These are phyloP conservation scores for Penicillium corylophilum DNA, from an alignment of 2,329 filamentous ascomycete species.

Conservation along the genomic window DNA sequence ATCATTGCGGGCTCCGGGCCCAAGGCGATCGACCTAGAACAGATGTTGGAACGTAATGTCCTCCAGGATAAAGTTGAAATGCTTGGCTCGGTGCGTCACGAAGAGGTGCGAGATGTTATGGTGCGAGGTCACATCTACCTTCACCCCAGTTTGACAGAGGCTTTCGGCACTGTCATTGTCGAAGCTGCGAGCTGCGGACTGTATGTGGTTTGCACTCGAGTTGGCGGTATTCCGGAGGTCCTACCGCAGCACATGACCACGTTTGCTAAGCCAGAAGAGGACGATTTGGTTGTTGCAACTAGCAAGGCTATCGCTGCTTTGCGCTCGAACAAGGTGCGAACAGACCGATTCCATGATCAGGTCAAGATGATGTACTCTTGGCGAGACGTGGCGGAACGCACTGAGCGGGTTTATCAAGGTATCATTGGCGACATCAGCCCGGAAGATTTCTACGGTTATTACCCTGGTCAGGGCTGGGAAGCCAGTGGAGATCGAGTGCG, in stretches of 20 bases:
- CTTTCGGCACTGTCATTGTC: constrained; percentile 96
- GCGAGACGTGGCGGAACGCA: constrained; percentile 91
- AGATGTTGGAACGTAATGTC: constrained; percentile 95
- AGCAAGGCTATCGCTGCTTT: constrained; percentile 84
- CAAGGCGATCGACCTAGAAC: constrained; percentile 95
- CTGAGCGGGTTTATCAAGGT: constrained; percentile 91
- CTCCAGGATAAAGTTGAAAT: constrained; percentile 92
- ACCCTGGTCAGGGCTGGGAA: constrained; percentile 67
- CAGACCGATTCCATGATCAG: constrained; percentile 93
- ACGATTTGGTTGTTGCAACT: constrained; percentile 87
- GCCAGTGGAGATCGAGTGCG: constrained; percentile 70
- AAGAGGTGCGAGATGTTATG: constrained; percentile 97
- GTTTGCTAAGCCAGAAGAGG: constrained; percentile 94
- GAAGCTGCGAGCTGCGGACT: constrained; percentile 94
- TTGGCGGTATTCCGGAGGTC: constrained; percentile 95
- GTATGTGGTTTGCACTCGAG: constrained; percentile 94
- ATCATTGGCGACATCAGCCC: constrained; percentile 84
- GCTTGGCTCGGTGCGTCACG: constrained; percentile 87
- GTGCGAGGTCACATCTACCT: constrained; percentile 94
- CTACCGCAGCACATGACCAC: constrained; percentile 95
- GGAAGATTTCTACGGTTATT: constrained; percentile 83
- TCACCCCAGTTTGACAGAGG: constrained; percentile 91
- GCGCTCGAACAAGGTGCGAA: constrained; percentile 80
- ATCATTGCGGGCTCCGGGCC: constrained; percentile 95
- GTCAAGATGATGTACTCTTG: constrained; percentile 99